Percentiles rank a stretch among this genome's conserved stretches.
These are phyloP conservation scores for Didymella lethalis DNA, from an alignment of 2,329 filamentous ascomycete genomes.

Conservation along the genomic window DNA sequence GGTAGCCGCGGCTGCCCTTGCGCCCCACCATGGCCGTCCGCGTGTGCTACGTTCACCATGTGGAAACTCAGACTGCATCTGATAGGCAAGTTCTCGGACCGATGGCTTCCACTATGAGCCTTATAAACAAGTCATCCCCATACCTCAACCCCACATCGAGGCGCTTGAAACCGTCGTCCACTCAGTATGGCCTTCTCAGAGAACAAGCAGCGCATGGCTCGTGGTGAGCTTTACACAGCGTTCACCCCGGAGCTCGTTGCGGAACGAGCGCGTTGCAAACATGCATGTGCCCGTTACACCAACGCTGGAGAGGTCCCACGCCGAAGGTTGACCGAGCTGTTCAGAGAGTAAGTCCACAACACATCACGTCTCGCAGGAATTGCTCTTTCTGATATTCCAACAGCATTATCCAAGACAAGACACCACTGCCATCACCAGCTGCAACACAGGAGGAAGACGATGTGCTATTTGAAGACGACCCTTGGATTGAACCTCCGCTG, in stretches of 20 bases:
- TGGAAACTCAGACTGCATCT: not conserved
- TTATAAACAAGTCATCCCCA: not conserved
- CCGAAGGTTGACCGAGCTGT: slow-evolving; percentile 70
- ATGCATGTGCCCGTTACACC: slow-evolving; percentile 71
- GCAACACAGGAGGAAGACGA: slow-evolving; percentile 70
- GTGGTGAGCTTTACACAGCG: slow-evolving; percentile 76
- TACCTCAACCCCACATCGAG: not conserved
- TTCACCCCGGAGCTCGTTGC: slow-evolving; percentile 74
- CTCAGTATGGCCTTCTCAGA: slow-evolving; percentile 40
- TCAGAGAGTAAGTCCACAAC: slow-evolving; percentile 68
- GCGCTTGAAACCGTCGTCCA: not conserved
- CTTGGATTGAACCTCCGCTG: slow-evolving; percentile 75
- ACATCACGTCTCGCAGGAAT: not conserved
- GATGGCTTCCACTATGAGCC: not conserved
- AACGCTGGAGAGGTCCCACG: slow-evolving; percentile 66
- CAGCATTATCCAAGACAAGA: slow-evolving; percentile 70
- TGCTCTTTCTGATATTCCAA: slow-evolving; percentile 21
- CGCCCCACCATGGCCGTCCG: not conserved
- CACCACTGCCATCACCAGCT: slow-evolving; percentile 67
- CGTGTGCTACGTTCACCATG: not conserved
- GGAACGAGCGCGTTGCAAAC: slow-evolving; percentile 68
- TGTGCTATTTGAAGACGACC: slow-evolving; percentile 67
- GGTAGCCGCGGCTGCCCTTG: not conserved
- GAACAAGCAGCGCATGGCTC: slow-evolving; percentile 62
- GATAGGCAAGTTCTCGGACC: slow-evolving; percentile 7